A percentile compares a stretch with the other conserved stretches of the same genome.
phyloP scores from a whole-genome alignment of 495 filamentous ascomycete genomes.

The Pyronema domesticum region DNA sequence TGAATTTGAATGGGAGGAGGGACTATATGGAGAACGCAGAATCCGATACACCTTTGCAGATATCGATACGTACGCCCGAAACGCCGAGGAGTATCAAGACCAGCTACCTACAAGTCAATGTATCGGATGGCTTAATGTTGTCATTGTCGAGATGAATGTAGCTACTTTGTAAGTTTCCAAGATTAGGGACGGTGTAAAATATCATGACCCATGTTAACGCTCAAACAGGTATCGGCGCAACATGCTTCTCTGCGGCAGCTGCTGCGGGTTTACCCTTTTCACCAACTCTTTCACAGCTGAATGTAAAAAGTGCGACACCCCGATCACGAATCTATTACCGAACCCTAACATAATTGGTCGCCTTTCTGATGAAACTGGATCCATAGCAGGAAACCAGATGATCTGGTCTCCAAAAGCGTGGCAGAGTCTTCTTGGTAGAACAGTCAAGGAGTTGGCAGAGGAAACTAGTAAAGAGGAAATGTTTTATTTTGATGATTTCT shows the following conservation, averaged over 20 bases:
- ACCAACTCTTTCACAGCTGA: not conserved
- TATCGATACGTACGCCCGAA: slow-evolving; percentile 1
- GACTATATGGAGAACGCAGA: not conserved
- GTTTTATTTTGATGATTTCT: slow-evolving; percentile 17
- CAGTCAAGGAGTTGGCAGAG: slow-evolving; percentile 10
- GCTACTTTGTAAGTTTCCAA: slow-evolving; percentile 3
- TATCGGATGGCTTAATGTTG: slow-evolving; percentile 3
- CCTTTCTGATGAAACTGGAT: slow-evolving; percentile 1
- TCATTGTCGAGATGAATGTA: slow-evolving; percentile 5
- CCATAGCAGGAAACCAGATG: slow-evolving; percentile 10
- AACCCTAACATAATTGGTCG: slow-evolving; percentile 4
- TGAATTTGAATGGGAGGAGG: slow-evolving; percentile 1
- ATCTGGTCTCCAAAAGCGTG: slow-evolving; percentile 21
- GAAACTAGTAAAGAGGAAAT: slow-evolving; percentile 8
- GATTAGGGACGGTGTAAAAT: not conserved
- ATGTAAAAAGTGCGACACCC: slow-evolving; percentile 1
- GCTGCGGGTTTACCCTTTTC: slow-evolving; percentile 5
- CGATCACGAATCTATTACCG: not conserved
- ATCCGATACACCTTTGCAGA: slow-evolving; percentile 2
- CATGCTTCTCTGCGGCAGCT: slow-evolving; percentile 3
- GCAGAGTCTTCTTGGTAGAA: slow-evolving; percentile 22
- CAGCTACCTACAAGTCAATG: not conserved
- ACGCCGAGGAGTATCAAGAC: not conserved
- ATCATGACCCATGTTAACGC: not conserved
- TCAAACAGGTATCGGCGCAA: not conserved